These are phyloP conservation scores for Pholiota conissans DNA, from an alignment of 768 basidiomycete species.

Conservation along the genomic window DNA sequence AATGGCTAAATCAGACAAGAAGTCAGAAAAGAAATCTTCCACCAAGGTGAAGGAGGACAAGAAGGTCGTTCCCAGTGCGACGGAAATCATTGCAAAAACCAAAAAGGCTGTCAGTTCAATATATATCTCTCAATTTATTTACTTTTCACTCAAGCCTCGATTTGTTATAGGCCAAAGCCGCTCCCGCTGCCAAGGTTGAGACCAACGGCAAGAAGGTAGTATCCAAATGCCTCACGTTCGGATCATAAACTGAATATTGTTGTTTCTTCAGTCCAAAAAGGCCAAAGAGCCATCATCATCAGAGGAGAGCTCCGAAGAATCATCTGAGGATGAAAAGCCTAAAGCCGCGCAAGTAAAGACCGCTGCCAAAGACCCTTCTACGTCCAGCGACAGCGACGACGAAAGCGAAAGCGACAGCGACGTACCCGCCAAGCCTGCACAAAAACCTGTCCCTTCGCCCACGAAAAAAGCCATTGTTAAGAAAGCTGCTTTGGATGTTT, in stretches of 20 bases:
- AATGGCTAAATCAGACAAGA: constrained; percentile 55
- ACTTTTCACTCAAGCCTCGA: constrained; percentile 1
- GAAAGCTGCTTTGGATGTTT: constrained; percentile 10
- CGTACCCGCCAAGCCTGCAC: constrained; percentile 22
- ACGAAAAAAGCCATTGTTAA: constrained; percentile 16
- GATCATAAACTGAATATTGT: constrained; percentile 3
- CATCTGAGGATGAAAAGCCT: constrained; percentile 55
- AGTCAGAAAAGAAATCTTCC: constrained; percentile 38
- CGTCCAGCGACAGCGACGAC: constrained; percentile 35
- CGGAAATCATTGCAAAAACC: constrained; percentile 28
- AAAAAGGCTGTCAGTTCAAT: constrained; percentile 16
- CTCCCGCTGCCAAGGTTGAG: constrained; percentile 15
- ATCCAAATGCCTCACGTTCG: not conserved
- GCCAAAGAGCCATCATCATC: constrained; percentile 30
- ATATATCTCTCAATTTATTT: not conserved
- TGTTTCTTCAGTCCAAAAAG: constrained; percentile 27
- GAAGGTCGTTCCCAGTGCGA: constrained; percentile 27
- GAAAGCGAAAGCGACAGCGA: constrained; percentile 31
- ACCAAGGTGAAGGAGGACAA: constrained; percentile 35
- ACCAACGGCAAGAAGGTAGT: constrained; percentile 30
- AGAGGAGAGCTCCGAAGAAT: constrained; percentile 45
- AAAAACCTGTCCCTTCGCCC: constrained; percentile 11
- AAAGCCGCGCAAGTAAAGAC: constrained; percentile 53
- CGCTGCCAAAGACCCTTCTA: constrained; percentile 34
- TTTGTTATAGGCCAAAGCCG: constrained; percentile 14